Conservation (phyloP, 768 basidiomycete genomes). For the Panus rudis region DNA sequence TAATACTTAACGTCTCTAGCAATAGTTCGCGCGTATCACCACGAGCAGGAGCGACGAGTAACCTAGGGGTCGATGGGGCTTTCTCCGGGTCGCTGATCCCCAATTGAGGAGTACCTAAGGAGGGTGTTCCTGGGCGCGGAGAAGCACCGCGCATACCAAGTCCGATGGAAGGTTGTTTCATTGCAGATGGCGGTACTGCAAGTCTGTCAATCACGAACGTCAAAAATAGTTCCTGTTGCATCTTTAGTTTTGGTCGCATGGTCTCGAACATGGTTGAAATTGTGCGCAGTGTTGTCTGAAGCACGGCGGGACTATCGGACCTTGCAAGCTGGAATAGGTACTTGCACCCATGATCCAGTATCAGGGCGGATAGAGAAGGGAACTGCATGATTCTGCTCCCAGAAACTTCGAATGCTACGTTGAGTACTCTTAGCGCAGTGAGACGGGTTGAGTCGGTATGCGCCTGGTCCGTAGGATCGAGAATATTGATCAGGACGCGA, state of each 20-base stretch:
- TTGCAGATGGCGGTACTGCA: constrained; percentile 42
- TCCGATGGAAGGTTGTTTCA: constrained; percentile 7
- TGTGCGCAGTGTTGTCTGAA: constrained; percentile 76
- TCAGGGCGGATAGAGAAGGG: constrained; percentile 67
- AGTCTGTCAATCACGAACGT: constrained; percentile 91
- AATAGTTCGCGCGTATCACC: constrained; percentile 87
- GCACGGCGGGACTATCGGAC: constrained; percentile 75
- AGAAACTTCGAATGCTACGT: constrained; percentile 80
- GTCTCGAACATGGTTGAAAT: constrained; percentile 86
- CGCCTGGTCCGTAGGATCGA: constrained; percentile 90
- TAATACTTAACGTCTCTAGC: constrained; percentile 77
- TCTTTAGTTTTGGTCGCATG: constrained; percentile 77
- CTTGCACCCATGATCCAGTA: constrained; percentile 90
- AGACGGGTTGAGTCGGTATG: constrained; percentile 96
- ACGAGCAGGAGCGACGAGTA: constrained; percentile 67
- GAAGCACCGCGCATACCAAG: constrained; percentile 9
- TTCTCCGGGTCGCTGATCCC: constrained; percentile 19
- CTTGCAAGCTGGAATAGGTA: constrained; percentile 95
- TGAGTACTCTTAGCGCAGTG: constrained; percentile 80
- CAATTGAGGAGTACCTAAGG: constrained; percentile 35
- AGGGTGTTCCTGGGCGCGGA: constrained; percentile 21
- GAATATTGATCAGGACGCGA: constrained; percentile 88
- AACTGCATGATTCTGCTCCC: constrained; percentile 71
- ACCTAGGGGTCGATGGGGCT: constrained; percentile 32
- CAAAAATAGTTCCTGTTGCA: constrained; percentile 93